Conservation (phyloP, 2,329 filamentous ascomycete species). For the Cercospora citrullina region DNA sequence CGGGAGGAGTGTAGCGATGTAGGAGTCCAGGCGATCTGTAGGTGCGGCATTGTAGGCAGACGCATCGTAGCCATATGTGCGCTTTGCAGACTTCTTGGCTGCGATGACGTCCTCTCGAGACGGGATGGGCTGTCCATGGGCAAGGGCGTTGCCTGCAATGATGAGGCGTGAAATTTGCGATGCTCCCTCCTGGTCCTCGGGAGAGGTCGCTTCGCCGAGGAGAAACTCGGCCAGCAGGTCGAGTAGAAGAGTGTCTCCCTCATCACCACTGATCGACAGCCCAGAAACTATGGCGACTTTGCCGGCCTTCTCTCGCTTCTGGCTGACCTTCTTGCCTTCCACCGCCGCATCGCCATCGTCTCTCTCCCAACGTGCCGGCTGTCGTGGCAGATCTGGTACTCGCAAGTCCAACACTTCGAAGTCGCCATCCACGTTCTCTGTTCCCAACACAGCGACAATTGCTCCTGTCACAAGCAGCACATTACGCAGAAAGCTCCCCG, state of each 20-base stretch:
- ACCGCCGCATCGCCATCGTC: constrained; percentile 51
- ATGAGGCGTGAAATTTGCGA: constrained; percentile 78
- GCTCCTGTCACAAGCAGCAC: constrained; percentile 85
- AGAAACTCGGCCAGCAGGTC: constrained; percentile 83
- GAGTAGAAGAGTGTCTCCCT: constrained; percentile 72
- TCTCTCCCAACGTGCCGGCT: constrained; percentile 76
- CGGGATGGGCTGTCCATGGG: constrained; percentile 49
- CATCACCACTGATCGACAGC: constrained; percentile 74
- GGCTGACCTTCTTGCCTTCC: constrained; percentile 42
- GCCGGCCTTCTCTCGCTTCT: constrained; percentile 50
- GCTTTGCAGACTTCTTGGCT: constrained; percentile 55
- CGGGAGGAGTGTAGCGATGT: constrained; percentile 77
- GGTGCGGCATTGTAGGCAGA: constrained; percentile 84
- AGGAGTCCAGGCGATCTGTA: constrained; percentile 78
- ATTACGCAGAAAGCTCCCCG: constrained; percentile 67
- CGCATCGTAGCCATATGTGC: constrained; percentile 94
- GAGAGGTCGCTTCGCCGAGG: constrained; percentile 73
- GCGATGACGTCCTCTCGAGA: constrained; percentile 48
- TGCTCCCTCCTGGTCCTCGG: constrained; percentile 58
- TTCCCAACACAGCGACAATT: constrained; percentile 91
- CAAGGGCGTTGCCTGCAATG: constrained; percentile 87
- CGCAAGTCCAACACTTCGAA: constrained; percentile 90
- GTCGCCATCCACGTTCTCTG: constrained; percentile 86
- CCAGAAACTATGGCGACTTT: constrained; percentile 91
- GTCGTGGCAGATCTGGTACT: constrained; percentile 79